Evolutionary conservation across 106 monocot species (phyloP).

Genomic region (Phalaenopsis aphrodite): DNA sequence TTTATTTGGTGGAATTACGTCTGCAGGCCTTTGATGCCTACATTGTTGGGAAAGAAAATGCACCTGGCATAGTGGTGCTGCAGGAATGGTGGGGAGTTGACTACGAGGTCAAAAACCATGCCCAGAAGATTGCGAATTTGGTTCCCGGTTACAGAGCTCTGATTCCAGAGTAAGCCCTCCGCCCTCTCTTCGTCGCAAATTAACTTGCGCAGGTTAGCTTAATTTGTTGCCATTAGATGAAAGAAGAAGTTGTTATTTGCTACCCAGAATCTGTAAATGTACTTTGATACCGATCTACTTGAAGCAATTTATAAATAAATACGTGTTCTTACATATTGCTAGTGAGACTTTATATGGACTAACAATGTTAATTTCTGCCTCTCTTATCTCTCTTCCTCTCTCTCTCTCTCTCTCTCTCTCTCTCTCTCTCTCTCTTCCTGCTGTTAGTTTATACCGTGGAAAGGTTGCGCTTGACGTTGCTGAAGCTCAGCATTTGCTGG

Average conservation of each 20-base stretch:
- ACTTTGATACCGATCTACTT: not conserved
- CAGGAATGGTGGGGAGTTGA: constrained; percentile 99
- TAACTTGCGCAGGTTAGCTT: not conserved
- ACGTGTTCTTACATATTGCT: not conserved
- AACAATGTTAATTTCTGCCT: not conserved
- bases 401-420: not conserved
- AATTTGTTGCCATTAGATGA: not conserved
- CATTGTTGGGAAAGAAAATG: constrained; percentile 85
- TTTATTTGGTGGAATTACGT: not conserved
- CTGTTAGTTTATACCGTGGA: constrained; percentile 76
- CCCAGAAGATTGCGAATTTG: constrained; percentile 59
- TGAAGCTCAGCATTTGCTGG: constrained; percentile 91
- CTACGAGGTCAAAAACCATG: constrained; percentile 94
- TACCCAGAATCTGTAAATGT: not conserved
- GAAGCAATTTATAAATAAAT: not conserved
- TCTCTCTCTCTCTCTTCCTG: not conserved
- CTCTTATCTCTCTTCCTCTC: not conserved
- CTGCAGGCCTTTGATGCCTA: constrained; percentile 83
- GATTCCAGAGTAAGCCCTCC: constrained; percentile 82
- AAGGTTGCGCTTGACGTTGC: constrained; percentile 87
- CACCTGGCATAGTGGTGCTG: constrained; percentile 85
- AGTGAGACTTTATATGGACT: not conserved
- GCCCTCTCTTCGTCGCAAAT: not conserved
- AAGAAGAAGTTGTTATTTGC: not conserved
- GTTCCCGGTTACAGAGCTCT: constrained; percentile 77